Percentiles rank a stretch among this genome's conserved stretches.
phyloP scores from a whole-genome alignment of 495 filamentous ascomycete genomes.

The Parathielavia appendiculata region DNA sequence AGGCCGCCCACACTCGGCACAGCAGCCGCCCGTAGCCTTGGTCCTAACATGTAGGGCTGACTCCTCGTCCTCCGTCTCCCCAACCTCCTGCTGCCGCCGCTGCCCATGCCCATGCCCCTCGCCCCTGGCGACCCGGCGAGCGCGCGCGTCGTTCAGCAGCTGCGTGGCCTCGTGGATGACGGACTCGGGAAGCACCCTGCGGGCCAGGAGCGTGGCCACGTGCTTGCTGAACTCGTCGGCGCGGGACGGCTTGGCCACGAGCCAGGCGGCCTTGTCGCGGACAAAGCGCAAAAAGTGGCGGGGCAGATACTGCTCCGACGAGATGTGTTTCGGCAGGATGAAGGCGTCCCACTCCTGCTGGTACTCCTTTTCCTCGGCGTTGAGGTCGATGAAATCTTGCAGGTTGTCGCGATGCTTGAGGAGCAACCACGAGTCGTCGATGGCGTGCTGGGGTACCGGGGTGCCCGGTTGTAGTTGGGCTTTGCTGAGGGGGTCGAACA shows the following conservation, averaged over 20 bases:
- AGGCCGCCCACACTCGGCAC: conserved; percentile 35
- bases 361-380: conserved; percentile 48
- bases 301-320: conserved; percentile 43
- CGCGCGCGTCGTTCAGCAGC: conserved; percentile 35
- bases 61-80: conserved; percentile 21
- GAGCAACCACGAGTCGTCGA: conserved; percentile 47
- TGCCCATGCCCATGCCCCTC: neutral
- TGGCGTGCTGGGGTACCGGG: conserved; percentile 36
- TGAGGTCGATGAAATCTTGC: conserved; percentile 47
- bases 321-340: conserved; percentile 42
- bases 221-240: conserved; percentile 45
- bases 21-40: conserved; percentile 36
- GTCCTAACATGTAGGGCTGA: conserved; percentile 14
- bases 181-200: conserved; percentile 35
- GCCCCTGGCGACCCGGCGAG: neutral
- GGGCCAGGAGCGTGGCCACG: conserved; percentile 40
- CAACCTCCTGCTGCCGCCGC: neutral
- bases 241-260: conserved; percentile 35
- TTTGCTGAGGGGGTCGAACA: conserved; percentile 49
- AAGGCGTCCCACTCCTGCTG: conserved; percentile 49
- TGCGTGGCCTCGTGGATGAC: conserved; percentile 34
- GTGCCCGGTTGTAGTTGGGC: conserved; percentile 42
- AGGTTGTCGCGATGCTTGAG: conserved; percentile 50
- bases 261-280: conserved; percentile 40
- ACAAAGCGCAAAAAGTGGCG: conserved; percentile 43